Base-by-base conservation (phyloP, 768 basidiomycete genomes). In the Amanita fuliginea region DNA sequence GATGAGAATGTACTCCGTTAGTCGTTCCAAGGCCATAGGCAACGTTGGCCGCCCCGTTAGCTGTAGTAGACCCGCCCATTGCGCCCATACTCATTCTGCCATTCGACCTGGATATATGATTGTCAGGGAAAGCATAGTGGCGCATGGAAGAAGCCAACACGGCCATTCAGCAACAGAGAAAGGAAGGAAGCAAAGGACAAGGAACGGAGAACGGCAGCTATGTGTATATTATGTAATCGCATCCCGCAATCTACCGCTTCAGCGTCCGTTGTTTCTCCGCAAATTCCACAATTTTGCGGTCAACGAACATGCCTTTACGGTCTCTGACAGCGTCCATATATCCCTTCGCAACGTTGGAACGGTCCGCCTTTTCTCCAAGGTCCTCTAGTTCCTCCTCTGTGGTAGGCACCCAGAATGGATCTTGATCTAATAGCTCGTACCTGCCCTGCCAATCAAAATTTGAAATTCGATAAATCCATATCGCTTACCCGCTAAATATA, bases 361-460 rank as follows among this genome's bases (percentile, higher is more conserved):
- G 72, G 61, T 98, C 96, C 0, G 95, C 83, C 64, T 98, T 97
- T 63, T 95, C 92, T 41, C 96, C 96, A 8, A 99, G 71, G 62
- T 98, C 95, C 62, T 98, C 95, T 35, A 98, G 70, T 55, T 98
- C 95, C 60, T 96, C 94, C 58, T 93, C 89, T 0, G 95, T 97
- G 14, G 91, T 93, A 0, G 94, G 94, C 3, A 96, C 92, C 94
- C 94, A 97, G 69, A 93, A 97, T 5, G 94, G 94, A 69, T 97
- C 91, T 56, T 83, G 80, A 63, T 95, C 90, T 19, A 97, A 74
- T 58, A 95, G 74, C 63, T 98, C 94, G 64, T 93, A 99, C 35
- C 90, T 90, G 54, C 47, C 35, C 47, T 54, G 24, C 50, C 35
- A 33, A 4, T 39, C n/a, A 33, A 21, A 21, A 19, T 18, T 19